Evolutionary conservation across 768 basidiomycete species (phyloP).

Genomic region (Melanogaster broomeanus): DNA sequence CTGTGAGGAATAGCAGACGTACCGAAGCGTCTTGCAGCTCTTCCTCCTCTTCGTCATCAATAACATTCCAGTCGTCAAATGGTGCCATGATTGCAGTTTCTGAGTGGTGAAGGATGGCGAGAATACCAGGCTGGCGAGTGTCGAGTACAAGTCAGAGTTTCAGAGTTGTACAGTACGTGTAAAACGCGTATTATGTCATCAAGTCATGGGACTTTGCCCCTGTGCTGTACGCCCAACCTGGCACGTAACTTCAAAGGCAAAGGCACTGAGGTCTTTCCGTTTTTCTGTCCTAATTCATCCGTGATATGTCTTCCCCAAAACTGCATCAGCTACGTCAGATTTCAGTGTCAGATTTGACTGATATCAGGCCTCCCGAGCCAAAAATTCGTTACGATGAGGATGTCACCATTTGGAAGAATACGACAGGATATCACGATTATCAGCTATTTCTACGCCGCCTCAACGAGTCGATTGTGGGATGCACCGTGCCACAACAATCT

Average conservation of each 20-base stretch:
- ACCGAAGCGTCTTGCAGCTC: slow-evolving; percentile 76
- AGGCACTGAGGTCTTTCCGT: background rate
- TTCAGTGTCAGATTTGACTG: slow-evolving; percentile 19
- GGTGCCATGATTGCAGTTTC: slow-evolving; percentile 48
- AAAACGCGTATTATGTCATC: slow-evolving; percentile 28
- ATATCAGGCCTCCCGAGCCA: slow-evolving; percentile 37
- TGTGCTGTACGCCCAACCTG: background rate
- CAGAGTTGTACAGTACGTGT: background rate
- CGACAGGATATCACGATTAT: slow-evolving; percentile 74
- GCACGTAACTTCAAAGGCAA: too few relatives aligned
- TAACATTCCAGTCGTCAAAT: slow-evolving; percentile 79
- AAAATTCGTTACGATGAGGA: slow-evolving; percentile 76
- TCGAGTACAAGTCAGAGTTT: slow-evolving; percentile 5
- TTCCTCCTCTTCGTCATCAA: slow-evolving; percentile 82
- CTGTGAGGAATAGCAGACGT: slow-evolving; percentile 18
- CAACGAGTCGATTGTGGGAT: slow-evolving; percentile 75
- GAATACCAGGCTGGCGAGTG: background rate
- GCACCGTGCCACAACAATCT: slow-evolving; percentile 44
- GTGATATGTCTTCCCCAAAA: slow-evolving; percentile 12
- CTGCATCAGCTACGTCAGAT: slow-evolving; percentile 36
- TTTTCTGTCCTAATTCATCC: background rate
- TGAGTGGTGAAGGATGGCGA: background rate
- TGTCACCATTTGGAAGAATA: slow-evolving; percentile 69
- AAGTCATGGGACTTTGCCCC: slow-evolving; percentile 17
- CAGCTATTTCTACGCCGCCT: slow-evolving; percentile 73